Conservation (phyloP, 495 filamentous ascomycete genomes). For the Tuber indicum region DNA sequence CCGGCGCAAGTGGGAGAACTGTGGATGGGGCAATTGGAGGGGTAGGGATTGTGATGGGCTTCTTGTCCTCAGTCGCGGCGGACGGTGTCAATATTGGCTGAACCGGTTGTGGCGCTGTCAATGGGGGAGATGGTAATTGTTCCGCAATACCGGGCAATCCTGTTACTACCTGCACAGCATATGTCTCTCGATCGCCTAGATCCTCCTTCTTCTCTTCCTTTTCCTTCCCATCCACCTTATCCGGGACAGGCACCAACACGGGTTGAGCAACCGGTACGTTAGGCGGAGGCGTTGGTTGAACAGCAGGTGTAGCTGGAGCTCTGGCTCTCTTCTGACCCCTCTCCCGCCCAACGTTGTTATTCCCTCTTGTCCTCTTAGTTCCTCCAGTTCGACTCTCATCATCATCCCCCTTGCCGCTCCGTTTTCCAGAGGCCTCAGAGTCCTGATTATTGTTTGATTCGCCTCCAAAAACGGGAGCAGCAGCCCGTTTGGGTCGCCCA, state of each 20-base stretch:
- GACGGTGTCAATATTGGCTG: not conserved
- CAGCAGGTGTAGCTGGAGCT: slow-evolving; percentile 28
- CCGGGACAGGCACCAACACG: slow-evolving; percentile 26
- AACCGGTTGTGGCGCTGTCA: not conserved
- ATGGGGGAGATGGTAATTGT: slow-evolving; percentile 12
- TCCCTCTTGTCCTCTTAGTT: slow-evolving; percentile 45
- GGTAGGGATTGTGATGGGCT: slow-evolving; percentile 12
- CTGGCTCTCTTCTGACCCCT: slow-evolving; percentile 38
- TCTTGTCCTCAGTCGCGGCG: slow-evolving; percentile 24
- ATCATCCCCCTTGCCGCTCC: slow-evolving; percentile 43
- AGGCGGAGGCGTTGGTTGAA: slow-evolving; percentile 25
- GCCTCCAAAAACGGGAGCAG: slow-evolving; percentile 65
- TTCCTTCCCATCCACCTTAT: slow-evolving; percentile 32
- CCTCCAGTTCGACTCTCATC: slow-evolving; percentile 51
- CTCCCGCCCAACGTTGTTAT: slow-evolving; percentile 35
- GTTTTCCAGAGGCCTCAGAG: slow-evolving; percentile 17
- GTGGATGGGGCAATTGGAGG: not conserved
- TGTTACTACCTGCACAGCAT: slow-evolving; percentile 30
- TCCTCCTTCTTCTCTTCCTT: slow-evolving; percentile 36
- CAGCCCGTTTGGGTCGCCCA: slow-evolving; percentile 62
- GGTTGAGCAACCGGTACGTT: slow-evolving; percentile 18
- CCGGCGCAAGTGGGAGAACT: slow-evolving; percentile 37
- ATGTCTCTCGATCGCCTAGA: slow-evolving; percentile 33
- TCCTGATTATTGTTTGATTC: slow-evolving; percentile 40
- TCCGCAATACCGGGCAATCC: slow-evolving; percentile 23